phyloP scores from a whole-genome alignment of 345 rosid genomes.

The Citrus medica region DNA sequence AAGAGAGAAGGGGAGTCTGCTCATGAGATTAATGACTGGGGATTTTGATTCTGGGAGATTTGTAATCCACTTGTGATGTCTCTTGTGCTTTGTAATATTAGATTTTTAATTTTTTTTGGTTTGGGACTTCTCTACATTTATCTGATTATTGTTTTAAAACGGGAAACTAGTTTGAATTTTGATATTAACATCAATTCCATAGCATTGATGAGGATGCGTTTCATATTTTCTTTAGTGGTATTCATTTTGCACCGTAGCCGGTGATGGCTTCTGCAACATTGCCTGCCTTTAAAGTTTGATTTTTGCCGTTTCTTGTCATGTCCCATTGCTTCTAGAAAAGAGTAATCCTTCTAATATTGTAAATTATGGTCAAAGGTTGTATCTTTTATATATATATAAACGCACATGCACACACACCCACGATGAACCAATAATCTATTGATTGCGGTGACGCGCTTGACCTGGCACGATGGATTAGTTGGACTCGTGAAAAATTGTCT shows the following conservation, averaged over 20 bases:
- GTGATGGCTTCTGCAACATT: neutral
- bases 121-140: constrained; percentile 5
- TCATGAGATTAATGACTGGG: constrained; percentile 11
- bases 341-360: neutral
- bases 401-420: no score
- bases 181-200: neutral
- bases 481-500: neutral
- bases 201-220: neutral
- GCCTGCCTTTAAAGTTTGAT: neutral
- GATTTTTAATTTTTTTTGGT: constrained; percentile 15
- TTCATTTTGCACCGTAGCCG: neutral
- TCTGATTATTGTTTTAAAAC: neutral
- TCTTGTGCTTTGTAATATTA: constrained; percentile 40
- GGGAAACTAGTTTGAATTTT: neutral
- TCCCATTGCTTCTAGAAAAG: neutral
- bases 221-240: neutral
- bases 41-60: constrained; percentile 24
- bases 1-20: constrained; percentile 8
- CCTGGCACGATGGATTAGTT: neutral
- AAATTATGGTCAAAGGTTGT: neutral
- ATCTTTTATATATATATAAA: neutral
- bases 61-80: constrained; percentile 23
- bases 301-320: neutral
- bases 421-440: neutral
- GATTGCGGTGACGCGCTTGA: neutral